phyloP scores from a whole-genome alignment of 2,329 filamentous ascomycete genomes.

The Salinomyces thailandicus region DNA sequence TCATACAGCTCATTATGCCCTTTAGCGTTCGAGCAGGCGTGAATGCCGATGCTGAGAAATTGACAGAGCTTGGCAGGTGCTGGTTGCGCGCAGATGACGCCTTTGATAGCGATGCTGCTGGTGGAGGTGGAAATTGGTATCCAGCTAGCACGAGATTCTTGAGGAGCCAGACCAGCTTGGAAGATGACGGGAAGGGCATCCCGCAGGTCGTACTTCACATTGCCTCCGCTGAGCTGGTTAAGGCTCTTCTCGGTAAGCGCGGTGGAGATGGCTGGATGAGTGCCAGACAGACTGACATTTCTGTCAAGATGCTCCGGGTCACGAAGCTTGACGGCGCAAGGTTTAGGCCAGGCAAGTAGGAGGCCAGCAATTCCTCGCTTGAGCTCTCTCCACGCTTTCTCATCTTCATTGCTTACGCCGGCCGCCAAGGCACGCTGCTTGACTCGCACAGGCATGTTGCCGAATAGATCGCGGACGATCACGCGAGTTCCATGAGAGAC shows the following conservation, averaged over 20 bases:
- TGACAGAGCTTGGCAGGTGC: slow-evolving; percentile 63
- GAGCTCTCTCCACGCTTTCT: slow-evolving; percentile 57
- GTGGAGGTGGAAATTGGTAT: slow-evolving; percentile 58
- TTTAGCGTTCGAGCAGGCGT: slow-evolving; percentile 48
- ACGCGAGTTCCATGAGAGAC: slow-evolving; percentile 56
- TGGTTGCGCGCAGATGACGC: slow-evolving; percentile 61
- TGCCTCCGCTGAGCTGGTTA: slow-evolving; percentile 13
- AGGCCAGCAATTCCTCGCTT: slow-evolving; percentile 50
- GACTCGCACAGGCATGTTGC: slow-evolving; percentile 79
- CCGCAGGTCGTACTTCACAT: slow-evolving; percentile 14
- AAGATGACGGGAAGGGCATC: slow-evolving; percentile 45
- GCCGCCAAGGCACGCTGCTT: slow-evolving; percentile 57
- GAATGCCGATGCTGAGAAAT: slow-evolving; percentile 69
- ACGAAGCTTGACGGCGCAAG: slow-evolving; percentile 48
- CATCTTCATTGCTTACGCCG: slow-evolving; percentile 42
- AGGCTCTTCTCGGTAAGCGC: slow-evolving; percentile 21
- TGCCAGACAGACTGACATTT: slow-evolving; percentile 10
- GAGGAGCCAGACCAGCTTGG: slow-evolving; percentile 55
- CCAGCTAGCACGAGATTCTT: slow-evolving; percentile 50
- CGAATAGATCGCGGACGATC: slow-evolving; percentile 70
- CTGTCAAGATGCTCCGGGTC: slow-evolving; percentile 34
- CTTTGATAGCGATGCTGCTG: slow-evolving; percentile 51
- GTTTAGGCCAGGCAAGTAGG: slow-evolving; percentile 56
- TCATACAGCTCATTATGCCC: slow-evolving; percentile 60
- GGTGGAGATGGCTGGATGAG: slow-evolving; percentile 9